phyloP scores from a whole-genome alignment of 192 early-diverging fungal species.

The Coemansia sp. region DNA sequence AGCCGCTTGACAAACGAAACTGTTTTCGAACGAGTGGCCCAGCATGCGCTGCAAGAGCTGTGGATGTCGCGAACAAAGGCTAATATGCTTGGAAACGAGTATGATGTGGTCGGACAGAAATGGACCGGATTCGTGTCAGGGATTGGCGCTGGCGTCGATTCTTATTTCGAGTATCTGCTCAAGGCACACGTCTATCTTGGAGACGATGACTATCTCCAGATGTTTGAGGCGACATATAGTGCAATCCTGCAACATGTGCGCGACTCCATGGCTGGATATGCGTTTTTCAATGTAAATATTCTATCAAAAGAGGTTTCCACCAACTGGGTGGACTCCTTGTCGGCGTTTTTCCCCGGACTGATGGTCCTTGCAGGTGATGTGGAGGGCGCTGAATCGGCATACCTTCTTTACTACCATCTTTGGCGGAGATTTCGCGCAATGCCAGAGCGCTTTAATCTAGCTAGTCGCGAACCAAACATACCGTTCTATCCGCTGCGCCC shows the following conservation, averaged over 20 bases:
- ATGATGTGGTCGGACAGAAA: conserved; percentile 66
- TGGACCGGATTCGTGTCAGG: conserved; percentile 71
- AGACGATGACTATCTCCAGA: conserved; percentile 69
- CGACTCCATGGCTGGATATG: conserved; percentile 67
- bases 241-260: conserved; percentile 64
- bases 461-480: conserved; percentile 62
- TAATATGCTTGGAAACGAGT: conserved; percentile 82
- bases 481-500: conserved; percentile 83
- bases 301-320: conserved; percentile 62
- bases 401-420: conserved; percentile 81
- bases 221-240: conserved; percentile 75
- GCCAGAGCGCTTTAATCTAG: conserved; percentile 87
- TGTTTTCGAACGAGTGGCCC: conserved; percentile 72
- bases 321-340: conserved; percentile 84
- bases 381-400: conserved; percentile 76
- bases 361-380: conserved; percentile 90
- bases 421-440: conserved; percentile 84
- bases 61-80: conserved; percentile 76
- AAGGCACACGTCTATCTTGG: conserved; percentile 90
- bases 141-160: conserved; percentile 90
- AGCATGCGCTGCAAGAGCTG: conserved; percentile 67
- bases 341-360: conserved; percentile 90
- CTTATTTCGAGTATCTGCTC: conserved; percentile 88
- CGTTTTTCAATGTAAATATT: conserved; percentile 90
- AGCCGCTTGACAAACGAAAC: conserved; percentile 80